These are phyloP conservation scores for Logfia minima DNA, from an alignment of 129 eudicot genomes.

Conservation along the genomic window DNA sequence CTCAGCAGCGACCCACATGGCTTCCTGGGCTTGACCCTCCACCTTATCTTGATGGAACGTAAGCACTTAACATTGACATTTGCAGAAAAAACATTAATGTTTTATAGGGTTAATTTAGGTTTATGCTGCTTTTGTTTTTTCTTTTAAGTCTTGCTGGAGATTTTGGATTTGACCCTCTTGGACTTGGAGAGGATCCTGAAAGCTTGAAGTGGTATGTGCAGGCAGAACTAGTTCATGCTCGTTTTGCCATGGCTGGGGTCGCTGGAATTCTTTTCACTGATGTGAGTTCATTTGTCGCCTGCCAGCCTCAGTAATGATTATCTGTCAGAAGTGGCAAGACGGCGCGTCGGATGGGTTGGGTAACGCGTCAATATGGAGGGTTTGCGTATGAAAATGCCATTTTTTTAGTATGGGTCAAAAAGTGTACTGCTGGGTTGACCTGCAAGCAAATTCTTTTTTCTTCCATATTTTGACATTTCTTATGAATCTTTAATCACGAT, in stretches of 20 bases:
- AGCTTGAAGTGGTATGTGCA: conserved; percentile 97
- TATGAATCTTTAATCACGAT: not conserved
- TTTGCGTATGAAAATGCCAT: not conserved
- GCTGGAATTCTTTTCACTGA: conserved; percentile 96
- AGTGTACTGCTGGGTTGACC: not conserved
- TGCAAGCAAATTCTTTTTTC: not conserved
- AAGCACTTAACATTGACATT: conserved; percentile 25
- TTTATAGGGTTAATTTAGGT: not conserved
- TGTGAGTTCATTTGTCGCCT: conserved; percentile 44
- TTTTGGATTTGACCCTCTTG: conserved; percentile 94
- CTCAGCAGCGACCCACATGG: conserved; percentile 86
- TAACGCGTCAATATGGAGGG: not conserved
- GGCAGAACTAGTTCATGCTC: conserved; percentile 90
- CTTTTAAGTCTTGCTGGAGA: conserved; percentile 76
- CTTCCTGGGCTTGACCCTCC: conserved; percentile 99
- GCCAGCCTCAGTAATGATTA: not conserved
- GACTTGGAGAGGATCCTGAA: conserved; percentile 90
- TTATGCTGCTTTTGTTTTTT: conserved; percentile 8
- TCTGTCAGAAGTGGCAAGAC: not conserved
- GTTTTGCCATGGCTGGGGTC: conserved; percentile 98
- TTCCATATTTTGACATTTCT: not conserved
- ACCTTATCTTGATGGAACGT: conserved; percentile 93
- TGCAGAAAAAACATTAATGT: not conserved
- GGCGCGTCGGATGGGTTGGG: conserved; percentile 4
- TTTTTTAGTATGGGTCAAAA: not conserved